Conservation (phyloP, 202 grass and related monocot species). For the Dendrocalamus latiflorus region DNA sequence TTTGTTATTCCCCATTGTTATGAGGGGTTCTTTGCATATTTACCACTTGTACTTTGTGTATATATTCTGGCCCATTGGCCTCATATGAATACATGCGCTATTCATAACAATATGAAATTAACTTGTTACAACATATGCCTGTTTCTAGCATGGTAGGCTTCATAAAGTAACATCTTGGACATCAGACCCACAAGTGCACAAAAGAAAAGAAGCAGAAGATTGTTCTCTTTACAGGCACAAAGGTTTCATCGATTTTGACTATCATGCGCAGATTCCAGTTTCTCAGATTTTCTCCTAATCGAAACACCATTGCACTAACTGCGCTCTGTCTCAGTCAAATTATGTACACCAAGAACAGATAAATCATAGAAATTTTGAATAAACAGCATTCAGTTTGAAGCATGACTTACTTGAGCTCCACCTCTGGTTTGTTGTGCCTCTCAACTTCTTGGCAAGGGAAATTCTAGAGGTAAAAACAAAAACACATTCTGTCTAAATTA, state of each 20-base stretch:
- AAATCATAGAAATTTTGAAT: neutral
- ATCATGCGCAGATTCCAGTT: neutral
- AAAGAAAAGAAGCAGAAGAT: neutral
- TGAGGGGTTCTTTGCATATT: too few species aligned
- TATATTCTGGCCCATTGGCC: too few species aligned
- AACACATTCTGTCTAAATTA: neutral
- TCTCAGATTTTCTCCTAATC: neutral
- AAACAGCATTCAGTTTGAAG: neutral
- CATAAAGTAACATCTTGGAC: neutral
- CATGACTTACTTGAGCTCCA: conserved; percentile 82
- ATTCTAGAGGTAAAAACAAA: conserved; percentile 44
- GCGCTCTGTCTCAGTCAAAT: neutral
- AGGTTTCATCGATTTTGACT: neutral
- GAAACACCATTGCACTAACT: neutral
- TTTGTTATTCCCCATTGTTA: too few species aligned
- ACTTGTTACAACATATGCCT: neutral
- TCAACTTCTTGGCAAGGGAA: conserved; percentile 99
- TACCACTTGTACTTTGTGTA: too few species aligned
- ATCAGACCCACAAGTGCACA: neutral
- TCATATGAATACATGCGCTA: too few species aligned
- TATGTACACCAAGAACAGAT: neutral
- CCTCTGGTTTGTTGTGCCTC: conserved; percentile 92
- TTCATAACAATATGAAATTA: too few species aligned
- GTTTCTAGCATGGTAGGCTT: neutral
- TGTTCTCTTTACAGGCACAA: neutral